Evolutionary conservation across 176 grass and related monocot species (phyloP).

Genomic region (Carex pumila): DNA sequence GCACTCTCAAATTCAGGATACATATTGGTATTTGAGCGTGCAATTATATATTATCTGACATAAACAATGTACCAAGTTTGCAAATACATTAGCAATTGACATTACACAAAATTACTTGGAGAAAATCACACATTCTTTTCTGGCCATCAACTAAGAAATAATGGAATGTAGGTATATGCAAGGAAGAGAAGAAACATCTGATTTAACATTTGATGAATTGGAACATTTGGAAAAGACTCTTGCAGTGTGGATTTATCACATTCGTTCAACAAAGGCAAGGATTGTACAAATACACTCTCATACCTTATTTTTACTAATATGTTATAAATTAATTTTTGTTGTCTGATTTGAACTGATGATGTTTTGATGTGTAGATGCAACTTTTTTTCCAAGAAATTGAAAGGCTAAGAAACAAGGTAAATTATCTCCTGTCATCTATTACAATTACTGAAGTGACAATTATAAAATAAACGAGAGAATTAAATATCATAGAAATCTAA

Average conservation of each 20-base stretch:
- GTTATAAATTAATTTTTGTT: background rate
- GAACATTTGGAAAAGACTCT: constrained; percentile 66
- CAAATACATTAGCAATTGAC: background rate
- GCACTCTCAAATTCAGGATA: background rate
- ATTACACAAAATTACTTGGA: too few species aligned
- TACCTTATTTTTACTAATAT: background rate
- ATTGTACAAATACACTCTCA: background rate
- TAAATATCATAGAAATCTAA: background rate
- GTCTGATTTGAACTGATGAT: background rate
- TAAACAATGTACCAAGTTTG: background rate
- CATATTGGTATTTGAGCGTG: background rate
- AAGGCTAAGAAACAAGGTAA: constrained; percentile 71
- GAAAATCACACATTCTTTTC: background rate
- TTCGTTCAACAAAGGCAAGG: constrained; percentile 45
- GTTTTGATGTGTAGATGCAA: constrained; percentile 60
- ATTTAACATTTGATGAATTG: constrained; percentile 66
- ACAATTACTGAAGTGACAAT: background rate
- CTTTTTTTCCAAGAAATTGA: constrained; percentile 64
- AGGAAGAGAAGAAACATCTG: constrained; percentile 30
- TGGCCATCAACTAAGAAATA: background rate
- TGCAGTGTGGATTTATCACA: constrained; percentile 56
- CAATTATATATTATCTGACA: background rate
- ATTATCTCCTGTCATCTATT: background rate
- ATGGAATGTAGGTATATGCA: constrained; percentile 45
- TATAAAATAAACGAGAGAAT: background rate